phyloP scores from a whole-genome alignment of 2,329 filamentous ascomycete species.

The Penicillium brasilianum region DNA sequence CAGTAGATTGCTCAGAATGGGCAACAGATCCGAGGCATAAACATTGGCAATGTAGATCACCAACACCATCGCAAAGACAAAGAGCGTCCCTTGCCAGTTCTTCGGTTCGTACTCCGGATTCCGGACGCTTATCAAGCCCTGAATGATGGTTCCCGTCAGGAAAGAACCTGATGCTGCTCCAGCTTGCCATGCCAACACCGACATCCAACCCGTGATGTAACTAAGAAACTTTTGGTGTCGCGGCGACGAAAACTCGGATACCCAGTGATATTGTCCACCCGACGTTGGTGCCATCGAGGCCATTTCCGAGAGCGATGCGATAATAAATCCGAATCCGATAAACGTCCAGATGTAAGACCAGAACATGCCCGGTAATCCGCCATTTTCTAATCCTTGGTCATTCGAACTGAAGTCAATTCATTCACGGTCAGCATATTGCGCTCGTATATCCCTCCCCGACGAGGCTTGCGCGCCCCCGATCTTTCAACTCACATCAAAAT shows the following conservation, averaged over 20 bases:
- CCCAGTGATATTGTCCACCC: constrained; percentile 65
- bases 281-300: constrained; percentile 58
- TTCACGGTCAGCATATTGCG: not conserved
- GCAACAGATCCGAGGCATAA: constrained; percentile 39
- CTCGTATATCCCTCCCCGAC: not conserved
- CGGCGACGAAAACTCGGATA: constrained; percentile 58
- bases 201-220: constrained; percentile 61
- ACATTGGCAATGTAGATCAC: constrained; percentile 59
- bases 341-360: constrained; percentile 53
- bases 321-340: constrained; percentile 71
- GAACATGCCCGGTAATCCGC: constrained; percentile 34
- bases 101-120: constrained; percentile 32
- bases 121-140: constrained; percentile 41
- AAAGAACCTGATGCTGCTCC: constrained; percentile 53
- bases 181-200: constrained; percentile 57
- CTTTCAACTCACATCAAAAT: constrained; percentile 36
- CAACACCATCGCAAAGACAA: constrained; percentile 55
- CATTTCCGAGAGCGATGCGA: constrained; percentile 67
- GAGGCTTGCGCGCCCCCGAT: not conserved
- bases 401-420: constrained; percentile 25
- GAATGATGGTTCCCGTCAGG: constrained; percentile 41
- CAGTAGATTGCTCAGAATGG: constrained; percentile 42
- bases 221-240: constrained; percentile 59
- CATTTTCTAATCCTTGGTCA: constrained; percentile 32
- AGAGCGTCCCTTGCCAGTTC: constrained; percentile 50